These are phyloP conservation scores for Pseudocercospora macadamiae DNA, from an alignment of 2,329 filamentous ascomycete genomes.

Conservation along the genomic window DNA sequence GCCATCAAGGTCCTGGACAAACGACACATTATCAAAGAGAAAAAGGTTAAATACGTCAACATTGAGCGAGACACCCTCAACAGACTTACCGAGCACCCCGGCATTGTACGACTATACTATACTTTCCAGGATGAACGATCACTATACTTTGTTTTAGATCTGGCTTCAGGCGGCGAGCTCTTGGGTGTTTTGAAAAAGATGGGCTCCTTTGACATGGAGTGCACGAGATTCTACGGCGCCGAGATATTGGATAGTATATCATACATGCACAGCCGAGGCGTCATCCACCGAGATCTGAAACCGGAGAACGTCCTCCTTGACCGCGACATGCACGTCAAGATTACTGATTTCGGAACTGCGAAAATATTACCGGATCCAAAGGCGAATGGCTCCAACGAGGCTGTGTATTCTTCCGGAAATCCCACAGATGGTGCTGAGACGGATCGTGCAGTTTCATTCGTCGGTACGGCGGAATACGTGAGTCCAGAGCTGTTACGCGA, in stretches of 20 bases:
- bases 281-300: constrained; percentile 95
- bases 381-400: constrained; percentile 40
- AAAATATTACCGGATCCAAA: constrained; percentile 71
- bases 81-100: constrained; percentile 91
- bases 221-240: constrained; percentile 89
- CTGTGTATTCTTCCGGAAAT: constrained; percentile 46
- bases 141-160: constrained; percentile 92
- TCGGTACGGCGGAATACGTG: constrained; percentile 97
- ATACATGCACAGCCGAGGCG: constrained; percentile 95
- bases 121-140: constrained; percentile 97
- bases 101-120: constrained; percentile 95
- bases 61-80: constrained; percentile 99
- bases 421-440: constrained; percentile 63
- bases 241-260: constrained; percentile 95
- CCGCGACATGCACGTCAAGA: constrained; percentile 96
- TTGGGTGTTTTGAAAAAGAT: constrained; percentile 92
- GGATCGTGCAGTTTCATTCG: constrained; percentile 86
- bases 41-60: constrained; percentile 99
- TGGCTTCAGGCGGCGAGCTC: constrained; percentile 89
- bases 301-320: constrained; percentile 96
- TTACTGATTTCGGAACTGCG: constrained; percentile 98
- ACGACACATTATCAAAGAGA: constrained; percentile 98
- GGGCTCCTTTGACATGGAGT: constrained; percentile 92
- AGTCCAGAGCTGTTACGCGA: constrained; percentile 96
- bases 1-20: constrained; percentile 98